Percentiles rank a stretch among this genome's conserved stretches.
Conservation (phyloP, 1,284 basidiomycete genomes). For the Naganishia cerealis region DNA sequence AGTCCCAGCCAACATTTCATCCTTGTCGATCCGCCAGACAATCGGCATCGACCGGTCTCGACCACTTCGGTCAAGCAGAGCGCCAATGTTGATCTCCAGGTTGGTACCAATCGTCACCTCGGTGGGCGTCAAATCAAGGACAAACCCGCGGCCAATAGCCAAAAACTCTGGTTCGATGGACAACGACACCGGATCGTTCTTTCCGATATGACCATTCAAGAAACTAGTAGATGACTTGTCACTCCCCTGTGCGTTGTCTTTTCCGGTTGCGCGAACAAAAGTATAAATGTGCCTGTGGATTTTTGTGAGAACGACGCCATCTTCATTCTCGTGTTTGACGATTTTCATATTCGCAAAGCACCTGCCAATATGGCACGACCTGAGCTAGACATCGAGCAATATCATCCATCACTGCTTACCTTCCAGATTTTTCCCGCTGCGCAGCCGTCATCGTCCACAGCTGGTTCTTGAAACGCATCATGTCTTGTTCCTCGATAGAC, state of each 20-base stretch:
- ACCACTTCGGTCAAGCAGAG: slow-evolving; percentile 57
- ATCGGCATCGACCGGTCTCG: slow-evolving; percentile 45
- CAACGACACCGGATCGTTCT: slow-evolving; percentile 77
- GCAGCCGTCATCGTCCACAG: slow-evolving; percentile 86
- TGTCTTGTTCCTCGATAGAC: slow-evolving; percentile 83
- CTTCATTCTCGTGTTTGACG: slow-evolving; percentile 53
- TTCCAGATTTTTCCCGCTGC: slow-evolving; percentile 74
- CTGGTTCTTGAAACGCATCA: slow-evolving; percentile 78
- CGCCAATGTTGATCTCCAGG: slow-evolving; percentile 66
- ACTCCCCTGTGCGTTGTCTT: background rate
- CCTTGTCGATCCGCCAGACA: slow-evolving; percentile 86
- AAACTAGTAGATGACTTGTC: slow-evolving; percentile 56
- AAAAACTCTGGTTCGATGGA: slow-evolving; percentile 81
- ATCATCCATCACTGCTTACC: slow-evolving; percentile 53
- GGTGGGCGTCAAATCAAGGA: slow-evolving; percentile 67
- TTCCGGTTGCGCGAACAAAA: slow-evolving; percentile 58
- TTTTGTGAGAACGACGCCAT: slow-evolving; percentile 51
- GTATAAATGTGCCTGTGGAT: slow-evolving; percentile 64
- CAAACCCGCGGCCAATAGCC: slow-evolving; percentile 79
- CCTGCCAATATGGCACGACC: slow-evolving; percentile 36
- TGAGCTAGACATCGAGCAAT: background rate
- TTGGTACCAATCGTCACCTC: slow-evolving; percentile 76
- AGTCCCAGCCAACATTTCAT: slow-evolving; percentile 85
- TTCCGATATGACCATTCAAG: slow-evolving; percentile 73
- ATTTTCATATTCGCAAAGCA: slow-evolving; percentile 77